A percentile compares a stretch with the other conserved stretches of the same genome.
phyloP scores from a whole-genome alignment of 2,329 filamentous ascomycete species.

The Xylariaceae sp. region DNA sequence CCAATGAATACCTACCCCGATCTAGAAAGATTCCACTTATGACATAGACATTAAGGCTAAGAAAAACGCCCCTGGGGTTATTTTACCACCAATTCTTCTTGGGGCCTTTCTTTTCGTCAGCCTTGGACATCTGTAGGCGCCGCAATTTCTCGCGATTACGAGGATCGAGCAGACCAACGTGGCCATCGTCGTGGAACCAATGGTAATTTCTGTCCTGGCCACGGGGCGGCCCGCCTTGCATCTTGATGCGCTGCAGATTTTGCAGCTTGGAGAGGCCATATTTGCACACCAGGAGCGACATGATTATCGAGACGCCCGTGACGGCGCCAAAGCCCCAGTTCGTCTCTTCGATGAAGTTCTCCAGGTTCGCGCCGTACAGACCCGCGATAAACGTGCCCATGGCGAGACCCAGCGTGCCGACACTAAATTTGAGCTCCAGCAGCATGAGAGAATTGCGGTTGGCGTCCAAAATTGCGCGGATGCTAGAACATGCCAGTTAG shows the following conservation, averaged over 20 bases:
- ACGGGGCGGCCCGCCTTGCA: constrained; percentile 36
- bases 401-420: constrained; percentile 91
- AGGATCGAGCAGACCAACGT: constrained; percentile 58
- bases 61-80: neutral
- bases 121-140: constrained; percentile 57
- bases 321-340: constrained; percentile 83
- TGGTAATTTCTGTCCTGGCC: constrained; percentile 40
- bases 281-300: constrained; percentile 78
- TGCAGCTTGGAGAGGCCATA: constrained; percentile 85
- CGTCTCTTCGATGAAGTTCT: constrained; percentile 97
- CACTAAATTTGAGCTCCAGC: constrained; percentile 93
- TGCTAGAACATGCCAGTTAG: constrained; percentile 57
- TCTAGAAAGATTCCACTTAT: constrained; percentile 10
- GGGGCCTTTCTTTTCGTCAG: constrained; percentile 39
- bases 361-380: constrained; percentile 99
- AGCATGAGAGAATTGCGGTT: constrained; percentile 99
- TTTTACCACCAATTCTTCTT: constrained; percentile 43
- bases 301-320: constrained; percentile 70
- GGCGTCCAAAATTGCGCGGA: constrained; percentile 95
- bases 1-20: neutral
- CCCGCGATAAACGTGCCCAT: constrained; percentile 94
- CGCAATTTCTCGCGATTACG: constrained; percentile 61
- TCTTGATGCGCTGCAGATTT: constrained; percentile 52
- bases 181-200: constrained; percentile 56
- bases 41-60: neutral